Evolutionary conservation across 495 filamentous ascomycete species (phyloP).

Genomic region (Hypoxylon trugodes): DNA sequence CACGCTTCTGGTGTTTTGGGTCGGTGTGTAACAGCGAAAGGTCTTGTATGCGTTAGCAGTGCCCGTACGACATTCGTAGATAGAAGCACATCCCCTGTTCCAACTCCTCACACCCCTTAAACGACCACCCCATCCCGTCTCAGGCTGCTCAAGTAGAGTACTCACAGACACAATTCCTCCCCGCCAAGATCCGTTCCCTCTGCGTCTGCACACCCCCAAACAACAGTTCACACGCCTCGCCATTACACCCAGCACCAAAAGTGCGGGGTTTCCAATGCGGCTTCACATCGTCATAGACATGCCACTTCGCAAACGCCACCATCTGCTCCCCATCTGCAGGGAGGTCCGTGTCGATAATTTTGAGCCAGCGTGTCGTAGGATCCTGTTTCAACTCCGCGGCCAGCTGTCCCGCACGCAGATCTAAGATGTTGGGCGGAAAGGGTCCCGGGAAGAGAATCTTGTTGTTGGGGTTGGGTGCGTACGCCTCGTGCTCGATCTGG

Average conservation of each 20-base stretch:
- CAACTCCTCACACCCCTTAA: neutral
- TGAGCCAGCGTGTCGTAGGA: constrained; percentile 42
- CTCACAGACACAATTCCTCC: constrained; percentile 37
- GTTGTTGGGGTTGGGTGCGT: constrained; percentile 44
- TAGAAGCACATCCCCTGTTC: neutral
- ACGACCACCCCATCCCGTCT: neutral
- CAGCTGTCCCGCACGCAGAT: constrained; percentile 33
- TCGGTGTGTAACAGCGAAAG: constrained; percentile 38
- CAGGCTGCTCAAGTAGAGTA: neutral
- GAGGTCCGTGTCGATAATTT: constrained; percentile 46
- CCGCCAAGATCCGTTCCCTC: constrained; percentile 36
- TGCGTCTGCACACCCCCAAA: constrained; percentile 38
- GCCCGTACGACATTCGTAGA: neutral
- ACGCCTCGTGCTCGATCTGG: constrained; percentile 46
- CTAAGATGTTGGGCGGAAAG: constrained; percentile 38
- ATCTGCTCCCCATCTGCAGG: constrained; percentile 36
- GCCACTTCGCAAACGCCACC: constrained; percentile 50
- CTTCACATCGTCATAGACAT: constrained; percentile 38
- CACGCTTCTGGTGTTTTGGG: constrained; percentile 37
- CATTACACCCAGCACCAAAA: constrained; percentile 40
- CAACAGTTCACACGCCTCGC: constrained; percentile 44
- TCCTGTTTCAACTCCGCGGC: constrained; percentile 22
- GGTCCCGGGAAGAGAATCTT: constrained; percentile 46
- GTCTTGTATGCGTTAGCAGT: constrained; percentile 26
- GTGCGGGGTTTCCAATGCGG: constrained; percentile 14